Base-by-base conservation (phyloP, 768 basidiomycete species). In the Psilocybe subaeruginosa region DNA sequence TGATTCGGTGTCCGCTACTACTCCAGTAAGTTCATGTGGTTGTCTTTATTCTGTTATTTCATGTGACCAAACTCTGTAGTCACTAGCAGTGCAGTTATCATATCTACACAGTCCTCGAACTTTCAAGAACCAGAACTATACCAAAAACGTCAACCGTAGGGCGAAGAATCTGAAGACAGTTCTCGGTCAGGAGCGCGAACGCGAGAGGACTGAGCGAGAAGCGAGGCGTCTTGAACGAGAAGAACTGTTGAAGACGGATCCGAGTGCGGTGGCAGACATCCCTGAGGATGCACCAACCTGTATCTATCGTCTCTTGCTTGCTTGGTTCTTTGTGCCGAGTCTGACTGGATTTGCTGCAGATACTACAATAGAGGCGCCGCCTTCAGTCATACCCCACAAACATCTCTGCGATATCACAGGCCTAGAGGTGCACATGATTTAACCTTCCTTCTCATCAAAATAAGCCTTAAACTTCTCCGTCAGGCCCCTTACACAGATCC, bases 331-430 rank as follows among this genome's bases (percentile, higher is more conserved):
- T 31, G 29, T 3, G 49, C 2, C 1, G 31, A 47, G 12, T 37
- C 33, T 56, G 33, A 60, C 37, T 17, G n/a, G 23, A 35, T 19
- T 29, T 33, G 12, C 41, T 55, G 6, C 62, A 93, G 92, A 93
- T 66, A 82, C 84, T 5, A 90, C 89, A 2, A 91, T 95, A 46
- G 93, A 95, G 70, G 92, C 93, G 4, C 91, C 93, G 0, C 93
- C 92, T 0, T 94, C 92, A 8, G 69, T 95, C 0, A 76, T 91
- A 7, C 92, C 93, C 3, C 89, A 87, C 50, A 80, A 82, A 60
- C 87, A 89, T 61, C 92, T 90, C 56, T 94, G 93, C 68, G 93
- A 94, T 74, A 93, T 95, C 14, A 95, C 93, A 0, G 91, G 93
- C 0, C 78, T 95, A 11, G 91, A 93, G 74, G 92, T 90, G 31